Percentiles rank a stretch among this genome's conserved stretches.
Evolutionary conservation across 1,284 basidiomycete genomes (phyloP).

Genomic region (Veloboletus limbatus): DNA sequence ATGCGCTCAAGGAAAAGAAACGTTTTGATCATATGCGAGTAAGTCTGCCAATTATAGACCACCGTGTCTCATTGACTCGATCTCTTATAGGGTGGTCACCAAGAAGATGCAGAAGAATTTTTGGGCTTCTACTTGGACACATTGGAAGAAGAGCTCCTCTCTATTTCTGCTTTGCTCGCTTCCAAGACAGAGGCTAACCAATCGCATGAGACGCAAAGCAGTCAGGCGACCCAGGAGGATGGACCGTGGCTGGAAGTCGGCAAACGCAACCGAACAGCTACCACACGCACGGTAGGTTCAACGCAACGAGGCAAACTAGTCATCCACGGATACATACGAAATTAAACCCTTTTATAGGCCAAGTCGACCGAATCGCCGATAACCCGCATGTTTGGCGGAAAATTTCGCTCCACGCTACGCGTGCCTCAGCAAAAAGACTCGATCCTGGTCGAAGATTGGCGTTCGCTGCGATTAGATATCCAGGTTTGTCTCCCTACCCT

Average conservation of each 20-base stretch:
- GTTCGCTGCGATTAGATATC: constrained; percentile 87
- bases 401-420: constrained; percentile 83
- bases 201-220: constrained; percentile 13
- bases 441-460: constrained; percentile 90
- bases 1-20: constrained; percentile 94
- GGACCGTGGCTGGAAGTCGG: constrained; percentile 90
- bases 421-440: constrained; percentile 85
- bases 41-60: constrained; percentile 31
- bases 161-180: constrained; percentile 52
- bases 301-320: background rate
- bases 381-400: constrained; percentile 90
- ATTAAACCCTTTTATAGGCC: constrained; percentile 43
- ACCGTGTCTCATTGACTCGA: background rate
- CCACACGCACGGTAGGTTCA: constrained; percentile 72
- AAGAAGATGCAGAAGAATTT: constrained; percentile 99
- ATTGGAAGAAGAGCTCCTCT: constrained; percentile 88
- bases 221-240: constrained; percentile 41
- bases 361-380: constrained; percentile 86
- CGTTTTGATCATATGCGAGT: constrained; percentile 92
- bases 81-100: constrained; percentile 72
- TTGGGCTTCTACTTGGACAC: constrained; percentile 97
- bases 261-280: constrained; percentile 81
- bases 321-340: background rate
- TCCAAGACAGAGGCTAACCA: constrained; percentile 25
- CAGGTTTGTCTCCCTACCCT: constrained; percentile 47